Percentiles rank a stretch among this genome's conserved stretches.
Evolutionary conservation across 805 yeast species (phyloP).

Genomic region (Kodamaea neixiangensis): DNA sequence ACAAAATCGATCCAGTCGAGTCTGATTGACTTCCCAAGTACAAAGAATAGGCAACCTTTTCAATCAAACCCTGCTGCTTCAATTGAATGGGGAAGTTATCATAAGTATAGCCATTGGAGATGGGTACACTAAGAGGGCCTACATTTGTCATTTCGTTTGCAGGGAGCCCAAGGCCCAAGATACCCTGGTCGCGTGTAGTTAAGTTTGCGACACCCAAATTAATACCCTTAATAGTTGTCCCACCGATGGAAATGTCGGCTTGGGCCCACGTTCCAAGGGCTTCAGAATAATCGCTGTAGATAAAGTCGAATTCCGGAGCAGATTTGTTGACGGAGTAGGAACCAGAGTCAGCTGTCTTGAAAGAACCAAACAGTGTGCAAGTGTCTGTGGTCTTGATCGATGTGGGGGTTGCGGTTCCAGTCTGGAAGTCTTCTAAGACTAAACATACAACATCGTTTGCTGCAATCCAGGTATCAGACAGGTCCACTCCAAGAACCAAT

Average conservation of each 20-base stretch:
- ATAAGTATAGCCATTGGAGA: slow-evolving; percentile 42
- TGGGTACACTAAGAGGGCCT: slow-evolving; percentile 9
- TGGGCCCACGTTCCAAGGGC: slow-evolving; percentile 10
- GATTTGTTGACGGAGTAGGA: slow-evolving; percentile 37
- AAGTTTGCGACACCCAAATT: slow-evolving; percentile 19
- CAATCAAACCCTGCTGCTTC: slow-evolving; percentile 57
- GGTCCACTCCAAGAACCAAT: not conserved
- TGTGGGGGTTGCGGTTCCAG: not conserved
- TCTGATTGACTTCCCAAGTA: slow-evolving; percentile 50
- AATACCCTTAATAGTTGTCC: slow-evolving; percentile 11
- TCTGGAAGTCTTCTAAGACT: not conserved
- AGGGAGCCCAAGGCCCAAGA: slow-evolving; percentile 20
- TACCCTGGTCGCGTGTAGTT: slow-evolving; percentile 16
- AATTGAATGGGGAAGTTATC: slow-evolving; percentile 66
- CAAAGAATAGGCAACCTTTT: slow-evolving; percentile 60
- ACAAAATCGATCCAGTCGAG: slow-evolving; percentile 53
- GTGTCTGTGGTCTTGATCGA: slow-evolving; percentile 27
- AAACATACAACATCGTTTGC: not conserved
- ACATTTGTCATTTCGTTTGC: slow-evolving; percentile 18
- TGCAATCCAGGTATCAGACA: not conserved
- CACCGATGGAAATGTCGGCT: slow-evolving; percentile 10
- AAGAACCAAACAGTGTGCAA: slow-evolving; percentile 53
- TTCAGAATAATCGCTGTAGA: slow-evolving; percentile 8
- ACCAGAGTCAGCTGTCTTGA: slow-evolving; percentile 40
- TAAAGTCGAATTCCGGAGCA: slow-evolving; percentile 10